phyloP scores from a whole-genome alignment of 2,329 filamentous ascomycete species.

The Dactylonectria macrodidyma region DNA sequence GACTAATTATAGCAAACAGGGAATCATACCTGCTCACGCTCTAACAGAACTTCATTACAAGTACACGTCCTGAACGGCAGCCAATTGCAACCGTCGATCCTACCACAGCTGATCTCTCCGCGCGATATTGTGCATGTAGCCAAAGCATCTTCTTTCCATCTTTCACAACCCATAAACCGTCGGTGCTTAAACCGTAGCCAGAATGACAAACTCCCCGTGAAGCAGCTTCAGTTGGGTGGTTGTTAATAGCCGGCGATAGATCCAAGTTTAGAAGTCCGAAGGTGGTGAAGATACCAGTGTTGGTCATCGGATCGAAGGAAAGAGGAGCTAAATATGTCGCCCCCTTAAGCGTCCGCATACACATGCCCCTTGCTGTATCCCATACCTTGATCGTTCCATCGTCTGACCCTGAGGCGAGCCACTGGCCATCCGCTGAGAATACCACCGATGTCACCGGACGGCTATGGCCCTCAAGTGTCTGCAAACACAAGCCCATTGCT shows the following conservation, averaged over 20 bases:
- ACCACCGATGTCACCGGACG: not conserved
- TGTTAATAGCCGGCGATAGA: too few relatives aligned
- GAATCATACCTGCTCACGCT: too few relatives aligned
- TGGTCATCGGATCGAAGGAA: not conserved
- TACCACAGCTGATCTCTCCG: not conserved
- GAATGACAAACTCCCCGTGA: not conserved
- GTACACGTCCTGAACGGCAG: constrained; percentile 19
- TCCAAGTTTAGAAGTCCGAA: not conserved
- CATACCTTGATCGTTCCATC: too few relatives aligned
- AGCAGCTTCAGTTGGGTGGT: not conserved
- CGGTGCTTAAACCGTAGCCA: constrained; percentile 8
- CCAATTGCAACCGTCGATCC: constrained; percentile 29
- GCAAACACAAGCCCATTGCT: too few relatives aligned
- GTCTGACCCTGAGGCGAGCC: too few relatives aligned
- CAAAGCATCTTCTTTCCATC: constrained; percentile 31
- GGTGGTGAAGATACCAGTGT: not conserved
- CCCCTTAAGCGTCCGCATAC: too few relatives aligned
- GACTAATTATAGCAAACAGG: too few relatives aligned
- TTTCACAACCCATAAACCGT: constrained; percentile 27
- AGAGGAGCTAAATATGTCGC: not conserved
- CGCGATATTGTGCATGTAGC: constrained; percentile 31
- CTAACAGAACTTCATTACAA: not conserved
- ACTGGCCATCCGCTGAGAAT: too few relatives aligned
- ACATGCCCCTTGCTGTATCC: too few relatives aligned
- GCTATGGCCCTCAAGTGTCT: not conserved